These are phyloP conservation scores for Mallotus japonicus DNA, from an alignment of 441 rosid species.

Conservation along the genomic window DNA sequence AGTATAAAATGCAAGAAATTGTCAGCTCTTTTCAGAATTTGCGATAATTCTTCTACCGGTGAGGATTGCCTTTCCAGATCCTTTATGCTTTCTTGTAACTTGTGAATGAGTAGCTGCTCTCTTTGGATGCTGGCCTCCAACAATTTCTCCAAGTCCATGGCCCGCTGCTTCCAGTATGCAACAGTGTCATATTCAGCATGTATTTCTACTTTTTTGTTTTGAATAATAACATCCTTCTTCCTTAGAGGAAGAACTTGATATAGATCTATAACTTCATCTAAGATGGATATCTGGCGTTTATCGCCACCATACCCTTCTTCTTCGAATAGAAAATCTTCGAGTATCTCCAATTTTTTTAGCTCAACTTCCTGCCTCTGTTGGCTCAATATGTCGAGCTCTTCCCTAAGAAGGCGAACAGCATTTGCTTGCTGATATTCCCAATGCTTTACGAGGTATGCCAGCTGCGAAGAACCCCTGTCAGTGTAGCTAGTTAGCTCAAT, in stretches of 20 bases:
- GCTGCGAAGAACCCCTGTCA: slow-evolving; percentile 72
- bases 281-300: slow-evolving; percentile 56
- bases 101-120: slow-evolving; percentile 66
- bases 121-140: slow-evolving; percentile 75
- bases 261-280: slow-evolving; percentile 51
- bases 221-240: slow-evolving; percentile 41
- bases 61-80: slow-evolving; percentile 70
- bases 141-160: slow-evolving; percentile 56
- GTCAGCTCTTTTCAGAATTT: slow-evolving; percentile 86
- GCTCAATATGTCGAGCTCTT: slow-evolving; percentile 76
- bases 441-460: slow-evolving; percentile 75
- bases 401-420: slow-evolving; percentile 69
- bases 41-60: slow-evolving; percentile 83
- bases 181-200: slow-evolving; percentile 71
- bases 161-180: slow-evolving; percentile 77
- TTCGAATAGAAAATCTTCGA: slow-evolving; percentile 83
- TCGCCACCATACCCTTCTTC: slow-evolving; percentile 50
- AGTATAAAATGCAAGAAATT: slow-evolving; percentile 94
- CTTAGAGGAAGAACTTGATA: slow-evolving; percentile 51
- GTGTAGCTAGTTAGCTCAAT: slow-evolving; percentile 58
- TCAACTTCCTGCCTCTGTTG: slow-evolving; percentile 82
- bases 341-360: slow-evolving; percentile 74
- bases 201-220: slow-evolving; percentile 54
- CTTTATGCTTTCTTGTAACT: slow-evolving; percentile 67
- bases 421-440: slow-evolving; percentile 87